Evolutionary conservation across 768 basidiomycete species (phyloP).

Genomic region (Termitomyces sp.): DNA sequence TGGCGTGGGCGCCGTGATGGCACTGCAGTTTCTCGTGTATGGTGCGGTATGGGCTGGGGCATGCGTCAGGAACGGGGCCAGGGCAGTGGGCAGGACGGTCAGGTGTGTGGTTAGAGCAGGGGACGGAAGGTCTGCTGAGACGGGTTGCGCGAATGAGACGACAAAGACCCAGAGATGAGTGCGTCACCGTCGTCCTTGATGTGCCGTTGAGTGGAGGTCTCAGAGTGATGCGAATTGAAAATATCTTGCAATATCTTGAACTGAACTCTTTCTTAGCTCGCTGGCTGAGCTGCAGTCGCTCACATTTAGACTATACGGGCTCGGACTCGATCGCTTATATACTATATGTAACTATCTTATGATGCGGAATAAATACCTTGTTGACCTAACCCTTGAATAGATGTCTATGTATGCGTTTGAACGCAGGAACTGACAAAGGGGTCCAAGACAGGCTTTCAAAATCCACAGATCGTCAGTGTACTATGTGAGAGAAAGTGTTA

Average conservation of each 20-base stretch:
- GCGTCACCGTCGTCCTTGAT: not conserved
- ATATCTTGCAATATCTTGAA: too few species aligned
- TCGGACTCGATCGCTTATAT: not conserved
- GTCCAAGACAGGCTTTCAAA: too few species aligned
- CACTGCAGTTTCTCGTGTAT: slow-evolving; percentile 62
- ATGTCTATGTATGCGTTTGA: too few species aligned
- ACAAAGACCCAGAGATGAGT: not conserved
- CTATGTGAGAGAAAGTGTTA: too few species aligned
- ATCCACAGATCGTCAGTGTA: too few species aligned
- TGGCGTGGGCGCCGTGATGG: slow-evolving; percentile 51
- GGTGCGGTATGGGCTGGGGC: slow-evolving; percentile 33
- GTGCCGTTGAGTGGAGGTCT: too few species aligned
- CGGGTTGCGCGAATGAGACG: too few species aligned
- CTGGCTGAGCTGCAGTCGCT: not conserved
- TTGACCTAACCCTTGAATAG: too few species aligned
- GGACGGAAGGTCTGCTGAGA: not conserved
- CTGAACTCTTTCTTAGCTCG: too few species aligned
- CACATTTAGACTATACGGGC: not conserved
- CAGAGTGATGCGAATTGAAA: too few species aligned
- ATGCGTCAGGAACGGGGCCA: slow-evolving; percentile 15
- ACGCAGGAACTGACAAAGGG: too few species aligned
- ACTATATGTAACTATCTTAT: not conserved
- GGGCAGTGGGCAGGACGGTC: not conserved
- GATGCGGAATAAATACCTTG: too few species aligned
- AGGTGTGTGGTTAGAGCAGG: not conserved